phyloP scores from a whole-genome alignment of 2,329 filamentous ascomycete species.

The Gaeumannomyces tritici region DNA sequence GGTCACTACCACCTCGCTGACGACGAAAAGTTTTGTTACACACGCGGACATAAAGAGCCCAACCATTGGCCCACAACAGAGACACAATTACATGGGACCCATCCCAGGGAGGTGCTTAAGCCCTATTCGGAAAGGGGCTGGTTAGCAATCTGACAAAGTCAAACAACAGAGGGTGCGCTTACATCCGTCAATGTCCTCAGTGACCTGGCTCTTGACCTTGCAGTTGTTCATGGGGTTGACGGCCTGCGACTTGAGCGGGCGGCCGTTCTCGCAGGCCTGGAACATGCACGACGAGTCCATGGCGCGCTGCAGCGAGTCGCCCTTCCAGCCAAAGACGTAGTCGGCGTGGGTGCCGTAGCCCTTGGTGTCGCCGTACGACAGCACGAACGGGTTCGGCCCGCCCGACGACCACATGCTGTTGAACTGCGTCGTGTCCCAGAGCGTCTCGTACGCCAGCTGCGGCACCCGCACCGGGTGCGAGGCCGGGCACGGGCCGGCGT shows the following conservation, averaged over 20 bases:
- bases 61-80: no score
- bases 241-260: slow-evolving; percentile 20
- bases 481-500: slow-evolving; percentile 15
- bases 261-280: slow-evolving; percentile 20
- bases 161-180: slow-evolving; percentile 3
- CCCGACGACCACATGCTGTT: slow-evolving; percentile 26
- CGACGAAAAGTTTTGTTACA: no score
- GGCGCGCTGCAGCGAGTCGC: slow-evolving; percentile 20
- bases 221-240: slow-evolving; percentile 22
- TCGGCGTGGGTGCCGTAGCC: slow-evolving; percentile 21
- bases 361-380: slow-evolving; percentile 15
- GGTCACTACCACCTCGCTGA: no score
- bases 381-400: slow-evolving; percentile 19
- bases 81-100: not conserved
- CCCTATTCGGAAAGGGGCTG: not conserved
- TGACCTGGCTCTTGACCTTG: slow-evolving; percentile 16
- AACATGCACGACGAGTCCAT: slow-evolving; percentile 22
- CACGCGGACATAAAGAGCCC: no score
- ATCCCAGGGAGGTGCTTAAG: not conserved
- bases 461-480: slow-evolving; percentile 20
- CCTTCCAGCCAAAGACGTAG: slow-evolving; percentile 24
- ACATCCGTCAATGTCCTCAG: slow-evolving; percentile 22
- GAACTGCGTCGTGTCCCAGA: slow-evolving; percentile 30
- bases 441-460: slow-evolving; percentile 31
- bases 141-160: not conserved